Evolutionary conservation across 1,284 basidiomycete species (phyloP), one percentile per base, ranked within the genome.

Genomic region (Apiotrichum veenhuisii): DNA sequence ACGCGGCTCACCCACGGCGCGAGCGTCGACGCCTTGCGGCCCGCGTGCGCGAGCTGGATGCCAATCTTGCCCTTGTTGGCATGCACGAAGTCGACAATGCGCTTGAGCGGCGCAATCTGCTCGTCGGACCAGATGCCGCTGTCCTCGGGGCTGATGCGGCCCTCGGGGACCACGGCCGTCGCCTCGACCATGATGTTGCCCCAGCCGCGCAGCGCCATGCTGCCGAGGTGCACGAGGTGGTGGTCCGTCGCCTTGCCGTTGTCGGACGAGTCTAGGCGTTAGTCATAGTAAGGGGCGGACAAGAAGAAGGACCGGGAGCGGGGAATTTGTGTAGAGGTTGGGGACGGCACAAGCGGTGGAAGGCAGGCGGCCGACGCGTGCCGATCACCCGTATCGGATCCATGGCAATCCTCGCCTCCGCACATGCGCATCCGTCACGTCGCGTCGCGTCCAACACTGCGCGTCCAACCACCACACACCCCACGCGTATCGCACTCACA

Each of bases 31-130:
- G 86, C 85, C 72, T 90, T 89, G 37, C 88, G 79, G 0, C 88
- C 88, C 0, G 87, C 87, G 71, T 91, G 90, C 0, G 83, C 84
- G 17, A 94, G 81, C 73, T 94, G 91, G 50, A 94, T 83, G 10
- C 84, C 90, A 22, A 91, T 84, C 60, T 82, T 82, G 43, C 70
- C 73, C 52, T 82, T 81, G 63, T 89, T 84, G 1, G 84, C 81
- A 71, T 91, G 88, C 23, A 86, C 84, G 57, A 88, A 89, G 42
- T 86, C 82, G 61, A 89, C 85, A 58, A 93, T 82, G 36, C 84
- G 79, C 67, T 85, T 82, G 53, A 89, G 80, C 0, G 84, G 81
- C 4, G 78, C 80, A 45, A 87, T 84, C 50, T 94, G 91, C 2
- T 80, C 81, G 68, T 90, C 88, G 8, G 81, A 79, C 88, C 88